Evolutionary conservation across 1,284 basidiomycete genomes (phyloP).

Genomic region (Peniophora sp.): DNA sequence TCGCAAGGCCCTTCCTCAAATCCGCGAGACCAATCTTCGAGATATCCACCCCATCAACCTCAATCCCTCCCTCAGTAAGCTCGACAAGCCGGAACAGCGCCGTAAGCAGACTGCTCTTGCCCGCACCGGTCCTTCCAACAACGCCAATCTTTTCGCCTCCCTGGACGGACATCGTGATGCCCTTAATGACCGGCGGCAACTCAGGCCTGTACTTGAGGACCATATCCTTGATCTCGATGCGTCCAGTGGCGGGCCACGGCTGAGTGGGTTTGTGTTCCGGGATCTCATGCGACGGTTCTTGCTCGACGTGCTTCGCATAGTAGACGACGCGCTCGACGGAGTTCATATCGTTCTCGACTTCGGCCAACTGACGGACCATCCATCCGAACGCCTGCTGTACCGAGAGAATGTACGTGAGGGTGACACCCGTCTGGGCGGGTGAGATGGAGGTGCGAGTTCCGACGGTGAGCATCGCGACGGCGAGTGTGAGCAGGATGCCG

Average conservation of each 20-base stretch:
- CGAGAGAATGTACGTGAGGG: constrained; percentile 71
- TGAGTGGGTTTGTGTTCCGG: constrained; percentile 46
- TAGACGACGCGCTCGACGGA: constrained; percentile 80
- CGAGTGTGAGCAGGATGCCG: constrained; percentile 70
- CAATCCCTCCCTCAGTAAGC: constrained; percentile 54
- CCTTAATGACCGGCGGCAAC: constrained; percentile 61
- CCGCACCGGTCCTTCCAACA: constrained; percentile 76
- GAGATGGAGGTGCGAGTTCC: constrained; percentile 68
- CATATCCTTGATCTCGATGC: constrained; percentile 54
- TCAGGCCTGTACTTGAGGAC: constrained; percentile 68
- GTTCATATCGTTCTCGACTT: constrained; percentile 91
- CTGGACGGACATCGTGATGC: constrained; percentile 53
- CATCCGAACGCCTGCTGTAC: constrained; percentile 74
- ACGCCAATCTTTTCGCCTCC: constrained; percentile 88
- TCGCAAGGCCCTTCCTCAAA: constrained; percentile 60
- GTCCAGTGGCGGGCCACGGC: constrained; percentile 63
- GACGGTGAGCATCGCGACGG: constrained; percentile 75
- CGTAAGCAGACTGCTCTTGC: constrained; percentile 61
- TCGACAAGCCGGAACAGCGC: constrained; percentile 44
- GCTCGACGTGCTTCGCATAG: constrained; percentile 70
- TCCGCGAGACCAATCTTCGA: constrained; percentile 61
- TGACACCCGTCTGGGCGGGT: constrained; percentile 71
- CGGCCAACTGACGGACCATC: constrained; percentile 78
- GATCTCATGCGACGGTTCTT: constrained; percentile 72
- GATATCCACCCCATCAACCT: constrained; percentile 61